phyloP scores from a whole-genome alignment of 495 filamentous ascomycete genomes.

The Evansstolkia leycettana region DNA sequence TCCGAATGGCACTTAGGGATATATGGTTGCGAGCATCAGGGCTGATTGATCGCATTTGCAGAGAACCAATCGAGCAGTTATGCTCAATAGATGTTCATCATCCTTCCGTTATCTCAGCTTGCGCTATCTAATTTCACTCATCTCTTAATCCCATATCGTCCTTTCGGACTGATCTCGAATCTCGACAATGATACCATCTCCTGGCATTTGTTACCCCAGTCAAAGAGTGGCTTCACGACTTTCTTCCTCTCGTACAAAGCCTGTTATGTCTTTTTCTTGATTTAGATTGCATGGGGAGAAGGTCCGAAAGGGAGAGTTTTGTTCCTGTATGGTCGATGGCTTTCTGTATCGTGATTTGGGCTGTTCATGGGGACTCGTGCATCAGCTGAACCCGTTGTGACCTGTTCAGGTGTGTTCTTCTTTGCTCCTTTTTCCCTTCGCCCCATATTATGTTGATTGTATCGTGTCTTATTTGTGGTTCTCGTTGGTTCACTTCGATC shows the following conservation, averaged over 20 bases:
- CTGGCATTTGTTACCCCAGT: constrained; percentile 22
- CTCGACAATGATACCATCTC: constrained; percentile 34
- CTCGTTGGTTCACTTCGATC: constrained; percentile 5
- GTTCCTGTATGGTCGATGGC: constrained; percentile 8
- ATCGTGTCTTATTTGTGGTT: constrained; percentile 2
- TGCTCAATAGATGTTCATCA: constrained; percentile 26
- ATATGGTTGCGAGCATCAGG: constrained; percentile 13
- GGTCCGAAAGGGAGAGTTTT: neutral
- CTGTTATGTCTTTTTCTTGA: constrained; percentile 20
- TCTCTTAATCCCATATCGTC: constrained; percentile 26
- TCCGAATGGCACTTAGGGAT: constrained; percentile 1
- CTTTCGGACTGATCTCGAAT: constrained; percentile 23
- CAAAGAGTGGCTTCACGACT: constrained; percentile 25
- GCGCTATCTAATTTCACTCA: constrained; percentile 27
- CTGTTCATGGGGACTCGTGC: constrained; percentile 13
- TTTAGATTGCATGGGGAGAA: constrained; percentile 22
- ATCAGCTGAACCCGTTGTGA: constrained; percentile 6
- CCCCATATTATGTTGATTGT: constrained; percentile 4
- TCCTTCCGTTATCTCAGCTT: constrained; percentile 12
- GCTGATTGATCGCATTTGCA: constrained; percentile 23
- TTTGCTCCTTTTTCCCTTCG: constrained; percentile 3
- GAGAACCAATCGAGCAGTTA: constrained; percentile 32
- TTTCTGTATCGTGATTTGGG: constrained; percentile 9
- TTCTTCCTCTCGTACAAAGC: constrained; percentile 14
- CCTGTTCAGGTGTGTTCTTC: neutral